phyloP scores from a whole-genome alignment of 176 grass and related monocot genomes.

The Thalia dealbata region DNA sequence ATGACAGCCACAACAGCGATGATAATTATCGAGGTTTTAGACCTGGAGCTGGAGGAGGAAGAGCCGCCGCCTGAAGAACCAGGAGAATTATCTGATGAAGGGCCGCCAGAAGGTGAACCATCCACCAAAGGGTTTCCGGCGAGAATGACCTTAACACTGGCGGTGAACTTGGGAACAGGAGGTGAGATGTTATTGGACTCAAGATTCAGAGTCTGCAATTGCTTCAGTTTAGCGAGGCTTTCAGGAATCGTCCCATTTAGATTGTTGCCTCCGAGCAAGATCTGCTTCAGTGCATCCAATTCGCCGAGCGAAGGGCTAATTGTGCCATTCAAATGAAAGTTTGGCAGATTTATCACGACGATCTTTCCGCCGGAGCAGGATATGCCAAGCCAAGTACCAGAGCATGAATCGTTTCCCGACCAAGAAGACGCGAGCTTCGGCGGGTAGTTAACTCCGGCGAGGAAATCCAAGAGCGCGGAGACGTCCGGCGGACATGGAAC shows the following conservation, averaged over 20 bases:
- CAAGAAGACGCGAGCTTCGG: conserved; percentile 16
- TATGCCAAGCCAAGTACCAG: conserved; percentile 41
- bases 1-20: conserved; percentile 27
- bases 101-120: background rate
- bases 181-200: conserved; percentile 49
- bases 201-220: conserved; percentile 40
- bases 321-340: conserved; percentile 51
- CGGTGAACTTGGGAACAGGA: conserved; percentile 42
- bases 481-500: conserved; percentile 37
- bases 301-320: conserved; percentile 45
- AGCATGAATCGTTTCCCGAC: conserved; percentile 53
- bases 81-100: background rate
- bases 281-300: conserved; percentile 25
- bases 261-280: conserved; percentile 47
- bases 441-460: conserved; percentile 33
- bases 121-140: conserved; percentile 32
- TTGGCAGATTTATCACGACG: conserved; percentile 36
- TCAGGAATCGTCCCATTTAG: conserved; percentile 53
- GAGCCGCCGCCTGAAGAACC: background rate
- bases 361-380: conserved; percentile 34
- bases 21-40: conserved; percentile 26
- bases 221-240: conserved; percentile 38
- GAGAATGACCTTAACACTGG: conserved; percentile 26
- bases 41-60: conserved; percentile 8
- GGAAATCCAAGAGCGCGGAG: conserved; percentile 49